Conservation (phyloP, 116 monocot genomes). For the Papilionanthe hybrid region DNA sequence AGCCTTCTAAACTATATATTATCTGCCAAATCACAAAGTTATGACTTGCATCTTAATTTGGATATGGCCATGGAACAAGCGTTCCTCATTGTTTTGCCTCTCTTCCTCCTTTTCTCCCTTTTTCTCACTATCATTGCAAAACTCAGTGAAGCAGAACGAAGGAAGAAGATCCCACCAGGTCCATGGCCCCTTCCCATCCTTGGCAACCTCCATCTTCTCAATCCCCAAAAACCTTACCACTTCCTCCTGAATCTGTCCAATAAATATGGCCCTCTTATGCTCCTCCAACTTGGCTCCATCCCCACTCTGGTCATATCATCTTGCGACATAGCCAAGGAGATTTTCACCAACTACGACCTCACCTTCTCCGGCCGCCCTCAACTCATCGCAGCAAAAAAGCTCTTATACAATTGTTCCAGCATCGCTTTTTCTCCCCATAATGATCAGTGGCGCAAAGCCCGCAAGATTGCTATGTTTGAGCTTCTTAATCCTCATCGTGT, state of each 20-base stretch:
- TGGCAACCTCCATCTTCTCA: constrained; percentile 13
- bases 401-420: too few relatives aligned
- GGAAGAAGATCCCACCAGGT: not conserved
- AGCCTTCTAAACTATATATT: too few relatives aligned
- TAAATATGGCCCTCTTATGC: not conserved
- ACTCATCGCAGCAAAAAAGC: not conserved
- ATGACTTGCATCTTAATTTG: too few relatives aligned
- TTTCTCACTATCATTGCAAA: too few relatives aligned
- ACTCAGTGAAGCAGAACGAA: not conserved
- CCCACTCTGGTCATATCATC: constrained; percentile 8
- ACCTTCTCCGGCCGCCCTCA: not conserved
- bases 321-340: not conserved
- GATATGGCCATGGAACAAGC: too few relatives aligned
- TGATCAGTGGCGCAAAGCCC: too few relatives aligned
- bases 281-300: constrained; percentile 13
- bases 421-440: too few relatives aligned
- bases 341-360: constrained; percentile 2
- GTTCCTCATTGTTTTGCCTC: too few relatives aligned
- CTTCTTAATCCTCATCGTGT: constrained; percentile 4
- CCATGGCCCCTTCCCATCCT: constrained; percentile 10
- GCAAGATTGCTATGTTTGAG: too few relatives aligned
- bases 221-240: constrained; percentile 2
- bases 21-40: too few relatives aligned
- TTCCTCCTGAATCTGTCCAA: not conserved
- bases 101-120: too few relatives aligned